A percentile compares a stretch with the other conserved stretches of the same genome.
phyloP scores from a whole-genome alignment of 352 stramenopile genomes.

The Phytopythium mirpurense region DNA sequence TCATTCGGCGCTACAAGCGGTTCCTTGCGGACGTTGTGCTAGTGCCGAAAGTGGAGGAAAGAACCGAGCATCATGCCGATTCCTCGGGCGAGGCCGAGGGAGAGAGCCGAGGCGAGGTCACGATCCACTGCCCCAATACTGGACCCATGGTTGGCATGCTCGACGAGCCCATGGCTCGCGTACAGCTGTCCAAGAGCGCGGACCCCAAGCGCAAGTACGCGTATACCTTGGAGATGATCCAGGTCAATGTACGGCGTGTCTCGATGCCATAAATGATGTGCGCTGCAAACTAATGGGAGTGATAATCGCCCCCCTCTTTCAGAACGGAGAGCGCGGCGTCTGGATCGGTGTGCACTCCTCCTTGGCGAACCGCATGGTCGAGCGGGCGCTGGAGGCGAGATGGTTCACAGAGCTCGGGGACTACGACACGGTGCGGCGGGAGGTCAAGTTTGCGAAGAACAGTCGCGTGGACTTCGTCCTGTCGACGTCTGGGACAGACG shows the following conservation, averaged over 20 bases:
- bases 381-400: conserved; percentile 47
- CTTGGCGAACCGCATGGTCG: conserved; percentile 77
- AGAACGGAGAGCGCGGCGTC: conserved; percentile 64
- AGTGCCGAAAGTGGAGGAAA: conserved; percentile 7
- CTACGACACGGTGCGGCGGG: conserved; percentile 50
- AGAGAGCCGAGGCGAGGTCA: conserved; percentile 25
- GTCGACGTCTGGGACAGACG: conserved; percentile 23
- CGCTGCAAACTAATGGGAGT: too few relatives aligned
- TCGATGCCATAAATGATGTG: background rate
- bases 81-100: conserved; percentile 5
- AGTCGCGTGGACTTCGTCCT: conserved; percentile 84
- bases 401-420: conserved; percentile 60
- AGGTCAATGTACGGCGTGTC: conserved; percentile 53
- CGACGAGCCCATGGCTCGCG: conserved; percentile 51
- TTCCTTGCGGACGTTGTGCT: conserved; percentile 81
- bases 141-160: conserved; percentile 76
- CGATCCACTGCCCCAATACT: conserved; percentile 83
- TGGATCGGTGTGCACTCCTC: conserved; percentile 81
- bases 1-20: conserved; percentile 77
- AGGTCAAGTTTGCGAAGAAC: conserved; percentile 78
- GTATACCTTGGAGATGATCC: conserved; percentile 83
- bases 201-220: conserved; percentile 78
- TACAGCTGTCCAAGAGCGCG: conserved; percentile 74
- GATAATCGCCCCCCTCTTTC: too few relatives aligned
- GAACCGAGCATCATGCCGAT: background rate